Base-by-base conservation (phyloP, 371 early-diverging fungal genomes). In the Mortierella sp. region DNA sequence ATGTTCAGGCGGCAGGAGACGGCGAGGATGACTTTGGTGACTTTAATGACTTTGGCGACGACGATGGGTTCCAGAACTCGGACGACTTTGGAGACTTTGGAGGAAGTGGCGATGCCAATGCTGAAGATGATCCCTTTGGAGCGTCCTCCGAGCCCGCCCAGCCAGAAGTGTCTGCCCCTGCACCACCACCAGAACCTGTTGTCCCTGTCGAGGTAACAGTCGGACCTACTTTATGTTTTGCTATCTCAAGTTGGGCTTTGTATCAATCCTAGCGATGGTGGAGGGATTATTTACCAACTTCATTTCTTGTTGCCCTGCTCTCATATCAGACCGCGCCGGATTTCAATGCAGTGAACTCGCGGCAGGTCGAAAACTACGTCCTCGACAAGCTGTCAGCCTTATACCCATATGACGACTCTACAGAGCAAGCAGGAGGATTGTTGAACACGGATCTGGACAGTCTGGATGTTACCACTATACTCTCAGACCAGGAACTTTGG, bases 21-120 rank as follows among this genome's bases (percentile, higher is more conserved):
- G 75, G 61, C 19, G 75, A 84, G 28, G 85, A 85, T 50, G 85
- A 81, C 13, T 86, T 86, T 71, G 86, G 86, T 16, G 86, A 86
- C 70, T 86, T 86, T 81, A 81, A 81, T 69, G 86, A 86, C 28
- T 86, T 86, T 76, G 86, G 75, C 10, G 75, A 73, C 19, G 79
- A 71, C 13, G 79, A 71, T 40, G 81, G 69, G 31, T 83, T 80
- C 53, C 75, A 77, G 44, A 76, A 80, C 37, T 72, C 77, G 8
- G 80, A 74, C 6, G 84, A 84, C n/a, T 84, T 84, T 80, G 84
- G 81, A 34, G 81, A 75, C 53, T 80, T 80, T 75, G 80, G 57
- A 51, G 71, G 31, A 37, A 50, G 50, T 6, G 78, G 51, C 14
- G 69, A 37, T 26, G 71, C 59, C 19, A 72, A 43, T 55, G 79